Base-by-base conservation (phyloP, 2,329 filamentous ascomycete species). In the Aspergillus carbonarius region DNA sequence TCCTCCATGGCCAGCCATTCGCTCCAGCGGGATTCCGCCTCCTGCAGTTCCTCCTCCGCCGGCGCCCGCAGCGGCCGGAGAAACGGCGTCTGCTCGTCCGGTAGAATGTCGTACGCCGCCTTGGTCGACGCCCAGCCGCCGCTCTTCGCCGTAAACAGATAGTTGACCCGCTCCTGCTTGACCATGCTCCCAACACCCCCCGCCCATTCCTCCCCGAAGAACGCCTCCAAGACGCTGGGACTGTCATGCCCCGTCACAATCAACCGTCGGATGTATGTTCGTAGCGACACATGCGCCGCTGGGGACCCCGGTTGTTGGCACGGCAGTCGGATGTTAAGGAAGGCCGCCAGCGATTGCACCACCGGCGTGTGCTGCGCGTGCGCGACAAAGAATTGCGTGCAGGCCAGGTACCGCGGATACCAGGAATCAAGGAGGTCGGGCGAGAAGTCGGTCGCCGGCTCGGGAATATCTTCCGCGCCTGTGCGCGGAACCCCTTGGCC, bases 1-100 rank as follows among this genome's bases (percentile, higher is more conserved):
- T 97, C 93, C 75, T 96, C 92, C 91, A 97, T 96, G 7, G 91
- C 91, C 37, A 97, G 78, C 93, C 93, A 98, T 70, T 93, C 88
- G 72, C 92, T 96, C 95, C 95, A 99, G 59, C 83, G 86, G 55
- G 84, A 83, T 76, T 98, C 93, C 0, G 93, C 93, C 18, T 79
- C 83, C 55, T 89, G 83, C 61, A 98, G 89, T 78, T 98, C 95
- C 42, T 86, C 85, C 71, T 93, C 87, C 12, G 85, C 85, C 1
- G 89, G 87, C 55, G 87, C 85, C 62, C 89, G 87, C 17, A 97
- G 78, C 10, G 93, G 92, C 63, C 87, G 86, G 65, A 98, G 79
- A 73, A 96, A 98, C 0, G 93, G 95, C 0, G 96, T 84, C 7
- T 85, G 88, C 78, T 98, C 92, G 57, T 92, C 87, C 6, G 88